A percentile compares a stretch with the other conserved stretches of the same genome.
phyloP scores from a whole-genome alignment of 768 basidiomycete genomes.

The Collybia nuda region DNA sequence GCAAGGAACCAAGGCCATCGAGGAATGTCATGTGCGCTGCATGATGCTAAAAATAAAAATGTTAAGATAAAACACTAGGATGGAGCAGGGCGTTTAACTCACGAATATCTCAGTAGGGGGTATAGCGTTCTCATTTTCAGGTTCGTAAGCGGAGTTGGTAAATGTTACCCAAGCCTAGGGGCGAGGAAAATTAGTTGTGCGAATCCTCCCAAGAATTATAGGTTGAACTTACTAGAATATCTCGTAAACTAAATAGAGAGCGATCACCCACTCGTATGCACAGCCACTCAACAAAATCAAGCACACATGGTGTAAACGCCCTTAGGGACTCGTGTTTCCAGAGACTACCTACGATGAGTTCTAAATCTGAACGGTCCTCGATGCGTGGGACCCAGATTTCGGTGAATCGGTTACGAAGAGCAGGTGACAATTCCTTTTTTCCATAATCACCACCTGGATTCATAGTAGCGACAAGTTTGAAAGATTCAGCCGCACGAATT shows the following conservation, averaged over 20 bases:
- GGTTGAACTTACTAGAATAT: conserved; percentile 69
- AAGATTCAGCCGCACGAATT: conserved; percentile 62
- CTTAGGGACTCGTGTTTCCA: conserved; percentile 62
- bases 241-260: conserved; percentile 75
- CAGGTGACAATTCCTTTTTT: conserved; percentile 97
- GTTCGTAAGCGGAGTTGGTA: conserved; percentile 57
- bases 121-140: conserved; percentile 29
- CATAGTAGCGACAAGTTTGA: conserved; percentile 97
- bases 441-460: conserved; percentile 99
- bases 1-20: conserved; percentile 82
- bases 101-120: conserved; percentile 65
- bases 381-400: conserved; percentile 98
- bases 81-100: conserved; percentile 21
- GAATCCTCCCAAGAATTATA: not conserved
- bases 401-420: conserved; percentile 95
- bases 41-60: conserved; percentile 61
- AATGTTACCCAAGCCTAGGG: conserved; percentile 91
- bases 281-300: conserved; percentile 86
- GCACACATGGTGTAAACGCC: conserved; percentile 55
- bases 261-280: conserved; percentile 56
- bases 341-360: conserved; percentile 69
- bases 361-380: conserved; percentile 68
- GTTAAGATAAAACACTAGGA: conserved; percentile 8
- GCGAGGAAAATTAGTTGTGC: not conserved
- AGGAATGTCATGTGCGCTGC: conserved; percentile 91